Base-by-base conservation (phyloP, 1,139 yeast genomes). In the Scheffersomyces segobiensis region DNA sequence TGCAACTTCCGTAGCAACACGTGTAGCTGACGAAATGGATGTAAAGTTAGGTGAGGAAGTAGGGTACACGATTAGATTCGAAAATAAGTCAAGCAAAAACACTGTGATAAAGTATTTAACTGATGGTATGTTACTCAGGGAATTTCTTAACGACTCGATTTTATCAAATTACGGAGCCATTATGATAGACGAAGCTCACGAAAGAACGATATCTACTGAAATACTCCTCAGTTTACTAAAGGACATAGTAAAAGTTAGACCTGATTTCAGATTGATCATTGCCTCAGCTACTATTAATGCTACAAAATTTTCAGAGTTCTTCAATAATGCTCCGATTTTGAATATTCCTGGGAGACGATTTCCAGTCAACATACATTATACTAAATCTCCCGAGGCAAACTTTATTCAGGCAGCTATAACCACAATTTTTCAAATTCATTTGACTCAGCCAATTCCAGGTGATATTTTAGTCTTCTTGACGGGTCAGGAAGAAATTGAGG, bases 121-220 rank as follows among this genome's bases (percentile, higher is more conserved):
- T 0, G 98, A 95, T 72, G 98, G 98, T 80, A 93, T 92, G 91
- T 78, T 95, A 10, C 72, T 95, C 32, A 78, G 98, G 60, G 98
- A 95, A 73, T 89, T 93, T 68, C 73, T 93, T 55, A 81, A 83
- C 0, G 97, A 93, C 66, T 93, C 97, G 0, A 84, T 82, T 53
- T 75, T 93, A 5, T 75, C 84, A 0, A 75, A 77, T 3, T 93
- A 93, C 69, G 86, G 95, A 1, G 96, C 91, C 0, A 77, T 95
- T 57, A 92, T 95, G 89, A 90, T 95, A 63, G 99, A 95, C 74
- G 99, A 95, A 74, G 98, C 99, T 0, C 99, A 95, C 70, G 99
- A 95, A 71, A 82, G 99, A 58, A 93, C 98, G 0, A 75, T 93
- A 32, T 88, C 91, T n/a, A 93, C 98, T 0, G 99, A 95, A 72